Evolutionary conservation across 306 rosid genomes (phyloP), one percentile per base, ranked within the genome.

Genomic region (Pterocarpus santalinus): DNA sequence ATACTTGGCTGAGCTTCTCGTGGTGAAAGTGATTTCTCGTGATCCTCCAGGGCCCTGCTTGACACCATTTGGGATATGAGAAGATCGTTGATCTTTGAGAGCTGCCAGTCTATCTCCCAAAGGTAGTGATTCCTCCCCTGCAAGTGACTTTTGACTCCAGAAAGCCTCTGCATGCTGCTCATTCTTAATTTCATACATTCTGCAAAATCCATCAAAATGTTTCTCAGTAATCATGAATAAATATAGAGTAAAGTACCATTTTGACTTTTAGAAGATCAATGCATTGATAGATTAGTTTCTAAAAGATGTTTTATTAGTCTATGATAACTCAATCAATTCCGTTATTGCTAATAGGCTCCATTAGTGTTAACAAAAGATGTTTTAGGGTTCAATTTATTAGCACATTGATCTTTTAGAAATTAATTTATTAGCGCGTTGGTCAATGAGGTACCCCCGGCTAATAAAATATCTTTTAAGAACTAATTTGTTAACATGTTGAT

Each of bases 151-250:
- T 49, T 80, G 82, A 80, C 86, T 93, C 90, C 90, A 80, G 85
- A 93, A 93, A 17, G 99, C 99, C 68, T 93, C 99, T 11, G 98
- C 98, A 67, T 95, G 98, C 81, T 84, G 82, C 79, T 91, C 97
- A 68, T 95, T 88, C 93, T 93, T 95, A 63, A 90, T 85, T 83
- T 95, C 99, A 77, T 89, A 87, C 88, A 95, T 84, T 87, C 98
- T 95, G 82, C 80, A 82, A 15, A 47, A 38, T 65, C 38, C 36
- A 67, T 7, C 39, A 74, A 83, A 69, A 52, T 12, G 17, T 51
- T 52, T 57, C 22, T 51, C 62, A 38, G 55, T 38, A 22, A 52
- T 41, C 22, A 43, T 4, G 47, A 47, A 68, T 33, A 53, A 65
- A 39, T 3, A 11, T 30, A 8, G 11, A 22, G 57, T 8, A 61